Percentiles rank a stretch among this genome's conserved stretches.
Evolutionary conservation across 2,329 filamentous ascomycete genomes (phyloP).

Genomic region (Colletotrichum agaves): DNA sequence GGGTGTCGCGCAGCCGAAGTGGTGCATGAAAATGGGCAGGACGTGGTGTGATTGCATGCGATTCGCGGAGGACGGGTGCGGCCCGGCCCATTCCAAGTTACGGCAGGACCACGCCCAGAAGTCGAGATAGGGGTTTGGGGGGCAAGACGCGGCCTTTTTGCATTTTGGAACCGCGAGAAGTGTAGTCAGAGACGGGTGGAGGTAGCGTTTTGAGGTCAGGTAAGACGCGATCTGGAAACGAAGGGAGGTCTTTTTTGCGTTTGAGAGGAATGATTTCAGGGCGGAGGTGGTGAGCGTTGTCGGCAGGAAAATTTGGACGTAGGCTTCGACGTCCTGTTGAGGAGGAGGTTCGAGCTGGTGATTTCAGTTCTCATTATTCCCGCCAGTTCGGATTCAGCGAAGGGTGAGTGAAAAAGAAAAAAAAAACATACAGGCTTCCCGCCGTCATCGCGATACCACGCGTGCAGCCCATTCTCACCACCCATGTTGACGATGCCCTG

Average conservation of each 20-base stretch:
- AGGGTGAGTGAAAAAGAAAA: too few relatives aligned
- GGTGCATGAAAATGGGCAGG: constrained; percentile 79
- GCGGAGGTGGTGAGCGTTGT: constrained; percentile 68
- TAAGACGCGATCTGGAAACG: constrained; percentile 66
- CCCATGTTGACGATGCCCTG: constrained; percentile 59
- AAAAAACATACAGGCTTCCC: constrained; percentile 45
- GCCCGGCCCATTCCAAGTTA: constrained; percentile 73
- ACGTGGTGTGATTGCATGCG: constrained; percentile 72
- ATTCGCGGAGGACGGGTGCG: constrained; percentile 61
- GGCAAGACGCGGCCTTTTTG: constrained; percentile 52
- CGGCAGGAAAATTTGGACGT: constrained; percentile 73
- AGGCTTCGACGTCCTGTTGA: constrained; percentile 70
- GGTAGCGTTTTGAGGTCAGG: constrained; percentile 62
- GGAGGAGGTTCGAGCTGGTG: constrained; percentile 59
- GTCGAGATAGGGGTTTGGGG: constrained; percentile 72
- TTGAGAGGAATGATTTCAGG: constrained; percentile 70
- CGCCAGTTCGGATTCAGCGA: neutral
- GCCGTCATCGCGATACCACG: constrained; percentile 58
- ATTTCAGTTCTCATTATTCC: neutral
- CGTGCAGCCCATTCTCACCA: constrained; percentile 57
- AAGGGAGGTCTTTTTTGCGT: constrained; percentile 72
- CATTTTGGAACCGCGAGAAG: constrained; percentile 57
- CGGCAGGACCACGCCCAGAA: constrained; percentile 75
- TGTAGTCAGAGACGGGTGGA: constrained; percentile 55
- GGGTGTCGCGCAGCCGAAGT: constrained; percentile 79